Evolutionary conservation across 164 flowering plant species (phyloP).

Genomic region (Dillenia suffruticosa): DNA sequence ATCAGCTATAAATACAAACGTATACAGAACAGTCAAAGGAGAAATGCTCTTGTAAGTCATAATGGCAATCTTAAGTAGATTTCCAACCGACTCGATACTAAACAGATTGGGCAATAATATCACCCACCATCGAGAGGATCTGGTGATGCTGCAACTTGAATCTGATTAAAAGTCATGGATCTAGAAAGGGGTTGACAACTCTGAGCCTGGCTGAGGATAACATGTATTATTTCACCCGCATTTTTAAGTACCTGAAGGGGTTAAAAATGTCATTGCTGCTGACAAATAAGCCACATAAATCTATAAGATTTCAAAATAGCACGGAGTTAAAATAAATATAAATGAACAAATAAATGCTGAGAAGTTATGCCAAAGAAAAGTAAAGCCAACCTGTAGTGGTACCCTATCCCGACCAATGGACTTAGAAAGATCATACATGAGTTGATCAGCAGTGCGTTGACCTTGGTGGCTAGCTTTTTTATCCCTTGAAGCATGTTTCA

Average conservation of each 20-base stretch:
- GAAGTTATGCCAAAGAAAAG: background rate
- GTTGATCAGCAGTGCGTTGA: constrained; percentile 43
- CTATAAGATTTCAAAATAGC: background rate
- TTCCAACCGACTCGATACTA: background rate
- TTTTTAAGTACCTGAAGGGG: constrained; percentile 77
- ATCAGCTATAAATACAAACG: background rate
- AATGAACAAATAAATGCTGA: background rate
- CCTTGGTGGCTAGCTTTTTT: constrained; percentile 38
- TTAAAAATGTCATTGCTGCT: constrained; percentile 1
- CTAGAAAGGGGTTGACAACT: constrained; percentile 75
- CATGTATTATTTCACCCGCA: constrained; percentile 61
- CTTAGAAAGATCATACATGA: constrained; percentile 75
- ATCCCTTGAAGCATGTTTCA: constrained; percentile 26
- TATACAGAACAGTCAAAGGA: too few relatives aligned
- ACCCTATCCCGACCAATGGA: constrained; percentile 55
- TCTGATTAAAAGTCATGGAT: constrained; percentile 82
- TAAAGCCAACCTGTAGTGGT: constrained; percentile 67
- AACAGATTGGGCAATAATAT: constrained; percentile 9
- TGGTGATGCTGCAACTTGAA: constrained; percentile 56
- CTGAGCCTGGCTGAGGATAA: constrained; percentile 65
- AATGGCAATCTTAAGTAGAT: background rate
- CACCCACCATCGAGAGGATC: constrained; percentile 97
- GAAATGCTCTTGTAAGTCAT: too few relatives aligned
- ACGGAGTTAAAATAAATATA: background rate
- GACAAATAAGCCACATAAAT: background rate